Base-by-base conservation (phyloP, 768 basidiomycete species). In the Russula emetica region DNA sequence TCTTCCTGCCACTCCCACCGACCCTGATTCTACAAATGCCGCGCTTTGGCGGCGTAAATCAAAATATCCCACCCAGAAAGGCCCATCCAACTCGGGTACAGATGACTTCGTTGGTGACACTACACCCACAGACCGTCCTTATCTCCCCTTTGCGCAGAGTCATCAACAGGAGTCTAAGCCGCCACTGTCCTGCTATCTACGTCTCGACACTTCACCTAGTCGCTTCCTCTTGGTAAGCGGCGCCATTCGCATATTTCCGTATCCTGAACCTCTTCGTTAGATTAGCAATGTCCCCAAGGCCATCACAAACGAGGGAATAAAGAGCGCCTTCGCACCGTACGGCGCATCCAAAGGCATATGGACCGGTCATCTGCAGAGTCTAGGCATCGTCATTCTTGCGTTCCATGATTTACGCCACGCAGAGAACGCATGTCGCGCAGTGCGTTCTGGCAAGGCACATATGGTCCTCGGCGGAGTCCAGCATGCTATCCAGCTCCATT, bases 191-290 rank as follows among this genome's bases (percentile, higher is more conserved):
- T 38, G 49, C n/a, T 54, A 40, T 55, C 24, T 49, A 16, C 47
- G 55, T 13, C 42, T 34, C 32, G 56, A 63, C 28, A 47, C 66
- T 22, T 40, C 50, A 6, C 70, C 74, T 69, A 67, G 74, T 68
- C 54, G 76, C 74, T 62, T 69, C 71, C 67, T 70, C 24, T 63
- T 69, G 64, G 72, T 72, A 22, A 63, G 71, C 62, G 22, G 20
- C 3, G 28, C 36, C 47, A 14, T 26, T 30, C 3, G 5, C 20
- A 8, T 38, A 47, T 57, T n/a, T 58, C 45, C 42, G 0, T 32
- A 20, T 55, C 32, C 56, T 47, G 7, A 68, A 14, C 42, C 5
- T 59, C 40, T 28, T 60, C 63, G 24, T 34, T 45, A 60, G 50
- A 69, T 73, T 34, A 74, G 66, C 30, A 47, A 61, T 32, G 34